Conservation (phyloP, 352 stramenopile species). For the Phytophthora hibernalis region DNA sequence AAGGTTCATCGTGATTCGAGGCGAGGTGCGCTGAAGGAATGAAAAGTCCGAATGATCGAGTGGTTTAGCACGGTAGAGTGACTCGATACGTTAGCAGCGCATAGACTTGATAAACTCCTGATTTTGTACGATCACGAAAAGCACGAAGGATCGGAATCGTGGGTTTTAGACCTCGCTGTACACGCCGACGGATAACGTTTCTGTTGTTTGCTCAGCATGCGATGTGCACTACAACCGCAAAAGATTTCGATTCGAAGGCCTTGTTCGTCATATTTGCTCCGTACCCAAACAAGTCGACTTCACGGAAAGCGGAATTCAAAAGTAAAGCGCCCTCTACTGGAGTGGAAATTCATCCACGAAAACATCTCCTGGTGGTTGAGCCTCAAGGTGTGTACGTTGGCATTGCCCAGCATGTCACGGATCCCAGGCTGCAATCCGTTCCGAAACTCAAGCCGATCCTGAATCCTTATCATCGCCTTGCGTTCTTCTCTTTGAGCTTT, state of each 20-base stretch:
- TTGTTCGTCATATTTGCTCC: not conserved
- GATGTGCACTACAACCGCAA: not conserved
- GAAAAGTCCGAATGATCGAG: conserved; percentile 18
- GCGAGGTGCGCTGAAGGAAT: not conserved
- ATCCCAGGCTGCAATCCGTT: not conserved
- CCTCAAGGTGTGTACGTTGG: not conserved
- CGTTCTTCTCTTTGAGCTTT: not conserved
- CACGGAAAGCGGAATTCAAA: not conserved
- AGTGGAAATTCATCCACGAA: not conserved
- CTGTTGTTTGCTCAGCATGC: not conserved
- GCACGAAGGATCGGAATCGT: not conserved
- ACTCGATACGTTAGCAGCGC: no score
- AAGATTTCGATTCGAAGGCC: not conserved
- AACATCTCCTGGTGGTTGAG: not conserved
- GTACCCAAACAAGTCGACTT: not conserved
- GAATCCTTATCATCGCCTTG: not conserved
- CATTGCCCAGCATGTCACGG: not conserved
- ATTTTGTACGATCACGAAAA: not conserved
- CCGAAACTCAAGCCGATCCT: not conserved
- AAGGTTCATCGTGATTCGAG: conserved; percentile 10
- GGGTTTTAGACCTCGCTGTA: no score
- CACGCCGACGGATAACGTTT: not conserved
- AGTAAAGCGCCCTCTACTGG: not conserved
- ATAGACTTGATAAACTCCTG: not conserved
- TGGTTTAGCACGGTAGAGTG: not conserved